phyloP scores from a whole-genome alignment of 78 protist genomes.

The Chrysochromulina parva region DNA sequence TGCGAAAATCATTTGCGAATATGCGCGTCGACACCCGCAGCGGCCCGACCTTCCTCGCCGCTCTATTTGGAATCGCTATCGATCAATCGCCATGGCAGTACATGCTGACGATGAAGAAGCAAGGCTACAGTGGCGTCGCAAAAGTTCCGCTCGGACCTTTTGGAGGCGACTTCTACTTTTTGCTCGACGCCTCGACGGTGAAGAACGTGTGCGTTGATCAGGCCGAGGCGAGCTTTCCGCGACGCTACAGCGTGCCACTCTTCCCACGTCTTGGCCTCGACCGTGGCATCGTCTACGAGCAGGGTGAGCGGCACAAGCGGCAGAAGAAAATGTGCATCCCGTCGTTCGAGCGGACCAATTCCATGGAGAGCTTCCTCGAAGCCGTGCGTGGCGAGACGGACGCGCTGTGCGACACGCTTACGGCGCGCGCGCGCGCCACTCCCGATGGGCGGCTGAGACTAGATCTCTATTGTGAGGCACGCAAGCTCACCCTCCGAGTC shows the following conservation, averaged over 20 bases:
- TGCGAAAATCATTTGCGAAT: too few relatives aligned
- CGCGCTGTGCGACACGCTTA: not conserved
- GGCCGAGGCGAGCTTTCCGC: not conserved
- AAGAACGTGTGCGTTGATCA: not conserved
- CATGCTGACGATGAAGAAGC: not conserved
- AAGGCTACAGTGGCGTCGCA: not conserved
- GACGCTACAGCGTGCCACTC: not conserved
- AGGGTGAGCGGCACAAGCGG: conserved; percentile 8
- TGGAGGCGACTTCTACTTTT: not conserved
- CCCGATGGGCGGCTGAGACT: not conserved
- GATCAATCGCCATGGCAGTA: not conserved
- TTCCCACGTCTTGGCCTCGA: not conserved
- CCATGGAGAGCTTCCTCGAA: conserved; percentile 2
- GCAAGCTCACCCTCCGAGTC: not conserved
- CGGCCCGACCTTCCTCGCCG: too few relatives aligned
- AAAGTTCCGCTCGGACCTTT: not conserved
- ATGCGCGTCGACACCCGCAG: too few relatives aligned
- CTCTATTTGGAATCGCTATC: not conserved
- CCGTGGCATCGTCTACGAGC: not conserved
- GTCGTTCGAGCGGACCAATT: not conserved
- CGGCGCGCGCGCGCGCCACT: not conserved
- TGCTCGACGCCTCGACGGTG: not conserved
- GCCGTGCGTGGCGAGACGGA: not conserved
- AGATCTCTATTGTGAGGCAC: not conserved
- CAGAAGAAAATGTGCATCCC: not conserved